Evolutionary conservation across 1,284 basidiomycete species (phyloP).

Genomic region (Irpex lacteus): DNA sequence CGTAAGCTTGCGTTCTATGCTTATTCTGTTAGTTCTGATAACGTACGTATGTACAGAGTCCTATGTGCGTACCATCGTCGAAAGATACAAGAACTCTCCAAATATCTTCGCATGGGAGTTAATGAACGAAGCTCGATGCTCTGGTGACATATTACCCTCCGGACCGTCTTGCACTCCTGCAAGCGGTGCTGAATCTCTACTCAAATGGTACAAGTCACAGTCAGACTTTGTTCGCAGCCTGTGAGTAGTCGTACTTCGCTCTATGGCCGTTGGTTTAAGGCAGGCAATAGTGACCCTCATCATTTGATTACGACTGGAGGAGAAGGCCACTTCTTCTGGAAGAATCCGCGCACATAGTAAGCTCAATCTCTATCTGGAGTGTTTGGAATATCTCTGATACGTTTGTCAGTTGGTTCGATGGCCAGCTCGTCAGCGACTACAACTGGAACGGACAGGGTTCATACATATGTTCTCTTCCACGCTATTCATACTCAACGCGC

Average conservation of each 20-base stretch:
- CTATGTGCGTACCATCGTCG: constrained; percentile 51
- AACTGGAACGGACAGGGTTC: constrained; percentile 55
- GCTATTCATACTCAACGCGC: background rate
- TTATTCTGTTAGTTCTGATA: background rate
- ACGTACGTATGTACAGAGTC: constrained; percentile 33
- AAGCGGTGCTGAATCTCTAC: constrained; percentile 39
- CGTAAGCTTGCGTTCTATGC: constrained; percentile 31
- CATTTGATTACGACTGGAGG: constrained; percentile 59
- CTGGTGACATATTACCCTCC: constrained; percentile 42
- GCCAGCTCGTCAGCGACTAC: constrained; percentile 45
- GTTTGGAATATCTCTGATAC: background rate
- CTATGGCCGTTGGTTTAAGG: background rate
- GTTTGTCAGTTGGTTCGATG: constrained; percentile 36
- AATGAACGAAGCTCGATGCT: constrained; percentile 56
- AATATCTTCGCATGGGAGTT: constrained; percentile 60
- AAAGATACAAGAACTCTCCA: constrained; percentile 50
- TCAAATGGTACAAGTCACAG: constrained; percentile 50
- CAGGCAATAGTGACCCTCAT: constrained; percentile 41
- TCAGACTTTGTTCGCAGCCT: constrained; percentile 48
- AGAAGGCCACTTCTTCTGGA: constrained; percentile 56
- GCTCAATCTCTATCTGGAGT: constrained; percentile 6
- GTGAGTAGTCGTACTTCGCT: constrained; percentile 30
- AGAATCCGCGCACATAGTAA: constrained; percentile 35
- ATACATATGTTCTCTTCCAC: background rate
- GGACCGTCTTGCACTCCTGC: constrained; percentile 44